phyloP scores from a whole-genome alignment of 2,329 filamentous ascomycete genomes.

The Apiospora koreana region DNA sequence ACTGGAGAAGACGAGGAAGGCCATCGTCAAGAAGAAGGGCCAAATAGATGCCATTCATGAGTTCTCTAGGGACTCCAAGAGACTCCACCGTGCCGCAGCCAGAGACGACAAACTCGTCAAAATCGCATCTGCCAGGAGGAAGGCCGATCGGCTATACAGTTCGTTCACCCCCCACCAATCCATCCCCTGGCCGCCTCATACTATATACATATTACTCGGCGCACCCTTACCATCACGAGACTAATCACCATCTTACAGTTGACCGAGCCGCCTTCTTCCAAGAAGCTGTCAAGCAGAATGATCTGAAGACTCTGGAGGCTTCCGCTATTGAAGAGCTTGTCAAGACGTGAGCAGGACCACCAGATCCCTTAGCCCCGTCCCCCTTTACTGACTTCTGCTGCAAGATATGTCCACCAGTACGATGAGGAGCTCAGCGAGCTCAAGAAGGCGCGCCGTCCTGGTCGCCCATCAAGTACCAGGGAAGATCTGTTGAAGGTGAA shows the following conservation, averaged over 20 bases:
- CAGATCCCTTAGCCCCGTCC: neutral
- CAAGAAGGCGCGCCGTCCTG: constrained; percentile 72
- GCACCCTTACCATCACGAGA: neutral
- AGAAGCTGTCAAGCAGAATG: constrained; percentile 57
- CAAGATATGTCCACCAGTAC: constrained; percentile 65
- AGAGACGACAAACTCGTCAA: constrained; percentile 82
- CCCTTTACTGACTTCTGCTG: neutral
- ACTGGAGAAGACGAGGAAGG: constrained; percentile 82
- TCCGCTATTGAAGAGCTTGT: constrained; percentile 63
- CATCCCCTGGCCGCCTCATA: neutral
- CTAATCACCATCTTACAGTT: constrained; percentile 46
- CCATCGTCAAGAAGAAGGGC: constrained; percentile 83
- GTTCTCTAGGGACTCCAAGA: constrained; percentile 82
- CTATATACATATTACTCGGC: neutral
- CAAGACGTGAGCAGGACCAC: constrained; percentile 48
- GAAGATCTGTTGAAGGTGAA: constrained; percentile 78
- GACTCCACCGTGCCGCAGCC: constrained; percentile 75
- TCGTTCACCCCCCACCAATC: constrained; percentile 29
- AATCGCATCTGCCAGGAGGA: constrained; percentile 68
- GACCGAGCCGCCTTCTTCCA: constrained; percentile 73
- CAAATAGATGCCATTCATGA: constrained; percentile 78
- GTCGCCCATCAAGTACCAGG: constrained; percentile 73
- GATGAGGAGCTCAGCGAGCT: constrained; percentile 69
- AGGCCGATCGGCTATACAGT: constrained; percentile 75
- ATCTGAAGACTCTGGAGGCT: constrained; percentile 50